Conservation (phyloP, 495 filamentous ascomycete genomes). For the Trichocladium antarcticum region DNA sequence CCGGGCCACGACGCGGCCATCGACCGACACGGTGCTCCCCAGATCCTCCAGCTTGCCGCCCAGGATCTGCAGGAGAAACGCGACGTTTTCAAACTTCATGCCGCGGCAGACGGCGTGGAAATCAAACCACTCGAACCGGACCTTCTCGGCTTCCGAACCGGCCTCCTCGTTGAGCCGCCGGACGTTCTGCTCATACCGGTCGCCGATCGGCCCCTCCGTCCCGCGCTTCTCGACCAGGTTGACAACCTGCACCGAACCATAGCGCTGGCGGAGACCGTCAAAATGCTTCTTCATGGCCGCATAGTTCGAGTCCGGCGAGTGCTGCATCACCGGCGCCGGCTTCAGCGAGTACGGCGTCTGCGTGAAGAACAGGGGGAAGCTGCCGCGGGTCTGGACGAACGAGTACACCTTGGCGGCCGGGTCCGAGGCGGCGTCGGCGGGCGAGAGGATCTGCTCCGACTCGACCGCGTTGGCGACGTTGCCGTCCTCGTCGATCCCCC, state of each 20-base stretch:
- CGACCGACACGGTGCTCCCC: constrained; percentile 50
- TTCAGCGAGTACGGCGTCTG: constrained; percentile 90
- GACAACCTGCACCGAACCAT: constrained; percentile 67
- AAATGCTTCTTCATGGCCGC: constrained; percentile 73
- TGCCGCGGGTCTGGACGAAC: constrained; percentile 75
- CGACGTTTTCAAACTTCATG: constrained; percentile 95
- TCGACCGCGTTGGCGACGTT: constrained; percentile 85
- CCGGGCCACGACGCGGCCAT: constrained; percentile 35
- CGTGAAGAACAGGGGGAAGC: constrained; percentile 85
- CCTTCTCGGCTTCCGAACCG: constrained; percentile 35
- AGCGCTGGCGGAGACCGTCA: constrained; percentile 47
- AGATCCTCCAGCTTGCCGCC: constrained; percentile 49
- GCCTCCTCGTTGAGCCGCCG: constrained; percentile 51
- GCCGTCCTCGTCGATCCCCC: constrained; percentile 80
- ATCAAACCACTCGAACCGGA: constrained; percentile 87
- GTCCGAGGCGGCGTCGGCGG: constrained; percentile 44
- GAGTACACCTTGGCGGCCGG: constrained; percentile 57
- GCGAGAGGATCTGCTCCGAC: constrained; percentile 82
- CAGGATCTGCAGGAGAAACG: constrained; percentile 59
- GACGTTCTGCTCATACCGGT: constrained; percentile 58
- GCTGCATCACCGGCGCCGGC: constrained; percentile 68
- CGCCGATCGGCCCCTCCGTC: constrained; percentile 65
- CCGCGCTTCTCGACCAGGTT: constrained; percentile 80
- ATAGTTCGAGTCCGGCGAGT: constrained; percentile 63
- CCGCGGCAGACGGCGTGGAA: constrained; percentile 84